Evolutionary conservation across 768 basidiomycete genomes (phyloP).

Genomic region (Lenzites betulinus): DNA sequence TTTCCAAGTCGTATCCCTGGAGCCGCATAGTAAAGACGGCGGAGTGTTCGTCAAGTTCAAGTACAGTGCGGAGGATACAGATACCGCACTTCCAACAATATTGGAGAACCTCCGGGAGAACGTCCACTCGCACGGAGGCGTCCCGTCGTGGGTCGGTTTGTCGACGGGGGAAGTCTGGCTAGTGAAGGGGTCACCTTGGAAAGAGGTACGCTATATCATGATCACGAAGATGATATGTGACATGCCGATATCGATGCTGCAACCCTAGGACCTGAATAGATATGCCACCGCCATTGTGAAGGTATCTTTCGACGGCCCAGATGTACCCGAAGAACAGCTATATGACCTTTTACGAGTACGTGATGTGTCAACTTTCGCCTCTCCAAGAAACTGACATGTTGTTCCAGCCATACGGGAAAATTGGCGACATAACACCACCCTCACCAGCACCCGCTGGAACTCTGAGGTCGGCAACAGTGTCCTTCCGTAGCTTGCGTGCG

Average conservation of each 20-base stretch:
- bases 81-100: conserved; percentile 48
- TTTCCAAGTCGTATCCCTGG: conserved; percentile 63
- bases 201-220: conserved; percentile 59
- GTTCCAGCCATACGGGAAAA: conserved; percentile 77
- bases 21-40: conserved; percentile 77
- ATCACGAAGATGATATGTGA: no score
- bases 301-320: conserved; percentile 88
- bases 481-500: conserved; percentile 61
- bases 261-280: conserved; percentile 90
- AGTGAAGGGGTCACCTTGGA: conserved; percentile 79
- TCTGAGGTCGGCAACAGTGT: conserved; percentile 49
- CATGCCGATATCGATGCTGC: no score
- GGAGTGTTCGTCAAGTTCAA: conserved; percentile 81
- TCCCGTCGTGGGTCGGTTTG: conserved; percentile 65
- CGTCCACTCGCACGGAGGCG: conserved; percentile 50
- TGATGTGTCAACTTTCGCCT: background rate
- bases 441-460: conserved; percentile 63
- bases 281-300: conserved; percentile 74
- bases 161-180: conserved; percentile 60
- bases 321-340: conserved; percentile 76
- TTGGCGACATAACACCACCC: conserved; percentile 65
- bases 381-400: conserved; percentile 3
- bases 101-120: conserved; percentile 49
- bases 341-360: conserved; percentile 79
- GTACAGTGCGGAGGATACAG: conserved; percentile 43